Evolutionary conservation across 108 stramenopile species (phyloP), one percentile per base, ranked within the genome.

Genomic region (Discostella pseudostelligera): DNA sequence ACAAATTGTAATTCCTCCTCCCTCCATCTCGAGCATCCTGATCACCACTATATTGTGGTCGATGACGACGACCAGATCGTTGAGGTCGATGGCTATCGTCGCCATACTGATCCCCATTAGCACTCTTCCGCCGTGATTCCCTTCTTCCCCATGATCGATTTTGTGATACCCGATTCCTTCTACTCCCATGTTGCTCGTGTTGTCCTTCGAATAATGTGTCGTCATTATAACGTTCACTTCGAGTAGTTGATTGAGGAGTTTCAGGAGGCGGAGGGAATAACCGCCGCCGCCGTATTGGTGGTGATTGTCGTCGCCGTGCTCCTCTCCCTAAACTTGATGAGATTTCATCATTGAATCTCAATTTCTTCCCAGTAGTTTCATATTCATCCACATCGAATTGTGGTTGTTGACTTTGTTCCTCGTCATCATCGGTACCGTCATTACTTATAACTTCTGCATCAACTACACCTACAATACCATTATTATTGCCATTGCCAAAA

Each of bases 401-500:
- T 65, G 4, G n/a, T n/a, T n/a, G n/a, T n/a, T n/a, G n/a, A n/a
- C n/a, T n/a, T n/a, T n/a, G n/a, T n/a, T n/a, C n/a, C n/a, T n/a
- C n/a, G n/a, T n/a, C n/a, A n/a, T n/a, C n/a, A n/a, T n/a, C n/a
- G n/a, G n/a, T n/a, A n/a, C n/a, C n/a, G 42, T 43, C 42, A 11
- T 43, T 42, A n/a, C 28, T 17, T 14, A 69, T 16, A 59, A 69
- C 67, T 20, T 47, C 57, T 28, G 57, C 67, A 59, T 69, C 67
- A 37, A 69, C 55, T 5, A 67, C 40, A 42, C 56, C 4, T 5
- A 32, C 40, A 36, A 12, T 36, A 32, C 7, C 8, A 7, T 1
- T 5, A 8, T 35, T 36, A 8, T 56, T 28, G 40, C 9, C 32
- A 19, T 40, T 32, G 17, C 14, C 54, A 2, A 39, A 56, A 32